phyloP scores from a whole-genome alignment of 1,284 basidiomycete species.

The Ceratobasidium sp. region DNA sequence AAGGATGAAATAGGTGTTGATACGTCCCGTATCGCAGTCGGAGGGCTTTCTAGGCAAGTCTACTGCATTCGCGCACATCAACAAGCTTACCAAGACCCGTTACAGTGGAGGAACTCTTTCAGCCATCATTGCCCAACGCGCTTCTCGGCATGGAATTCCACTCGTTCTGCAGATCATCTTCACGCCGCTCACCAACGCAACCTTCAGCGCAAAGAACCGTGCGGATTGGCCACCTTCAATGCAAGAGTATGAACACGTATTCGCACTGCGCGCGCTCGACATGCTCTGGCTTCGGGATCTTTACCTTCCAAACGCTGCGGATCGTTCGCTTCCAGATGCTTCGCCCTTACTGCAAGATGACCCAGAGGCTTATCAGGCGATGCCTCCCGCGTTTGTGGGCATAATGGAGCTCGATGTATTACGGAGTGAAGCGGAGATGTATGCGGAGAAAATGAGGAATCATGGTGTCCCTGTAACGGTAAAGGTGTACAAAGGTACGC shows the following conservation, averaged over 20 bases:
- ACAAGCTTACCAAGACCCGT: no score
- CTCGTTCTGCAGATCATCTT: slow-evolving; percentile 74
- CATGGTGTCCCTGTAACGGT: slow-evolving; percentile 69
- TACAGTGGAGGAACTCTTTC: slow-evolving; percentile 74
- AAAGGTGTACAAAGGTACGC: slow-evolving; percentile 64
- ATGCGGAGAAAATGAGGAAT: slow-evolving; percentile 70
- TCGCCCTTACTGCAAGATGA: slow-evolving; percentile 68
- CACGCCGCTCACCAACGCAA: slow-evolving; percentile 71
- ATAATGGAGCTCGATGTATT: slow-evolving; percentile 72
- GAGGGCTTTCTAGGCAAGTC: slow-evolving; percentile 76
- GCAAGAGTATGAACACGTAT: slow-evolving; percentile 70
- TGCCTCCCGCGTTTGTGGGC: slow-evolving; percentile 58
- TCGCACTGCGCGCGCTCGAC: slow-evolving; percentile 70
- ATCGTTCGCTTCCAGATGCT: slow-evolving; percentile 74
- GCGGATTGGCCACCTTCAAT: slow-evolving; percentile 61
- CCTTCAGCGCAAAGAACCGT: slow-evolving; percentile 68
- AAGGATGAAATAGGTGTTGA: slow-evolving; percentile 61
- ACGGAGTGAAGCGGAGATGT: slow-evolving; percentile 74
- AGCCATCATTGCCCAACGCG: slow-evolving; percentile 74
- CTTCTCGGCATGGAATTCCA: slow-evolving; percentile 66
- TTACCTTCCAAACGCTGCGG: slow-evolving; percentile 72
- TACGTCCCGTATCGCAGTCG: slow-evolving; percentile 65
- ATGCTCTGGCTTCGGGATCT: slow-evolving; percentile 81
- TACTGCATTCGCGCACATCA: no score
- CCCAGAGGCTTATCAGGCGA: slow-evolving; percentile 11